Percentiles rank a stretch among this genome's conserved stretches.
phyloP scores from a whole-genome alignment of 192 early-diverging fungal genomes.

The Phlyctochytrium bullatum region DNA sequence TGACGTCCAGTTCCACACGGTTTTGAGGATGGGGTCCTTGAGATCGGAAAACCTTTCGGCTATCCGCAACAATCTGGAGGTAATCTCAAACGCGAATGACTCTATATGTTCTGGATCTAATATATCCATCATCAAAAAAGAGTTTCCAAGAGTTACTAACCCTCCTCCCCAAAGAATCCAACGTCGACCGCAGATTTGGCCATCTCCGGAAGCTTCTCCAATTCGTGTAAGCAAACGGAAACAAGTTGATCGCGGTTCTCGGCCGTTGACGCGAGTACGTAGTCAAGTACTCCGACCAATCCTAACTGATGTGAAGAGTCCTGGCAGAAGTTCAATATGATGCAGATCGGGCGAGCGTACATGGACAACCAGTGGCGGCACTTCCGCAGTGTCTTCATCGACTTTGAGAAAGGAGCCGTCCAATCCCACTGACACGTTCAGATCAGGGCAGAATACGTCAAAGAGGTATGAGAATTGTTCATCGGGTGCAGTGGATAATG shows the following conservation, averaged over 20 bases:
- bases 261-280: not conserved
- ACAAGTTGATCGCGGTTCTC: not conserved
- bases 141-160: too few species aligned
- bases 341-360: not conserved
- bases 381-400: too few species aligned
- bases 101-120: conserved; percentile 15
- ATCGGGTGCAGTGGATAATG: not conserved
- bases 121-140: too few species aligned
- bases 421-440: too few species aligned
- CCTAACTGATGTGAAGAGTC: conserved; percentile 4
- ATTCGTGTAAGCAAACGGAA: not conserved
- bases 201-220: conserved; percentile 1
- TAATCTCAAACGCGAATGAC: conserved; percentile 6
- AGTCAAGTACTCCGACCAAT: not conserved
- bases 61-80: conserved; percentile 8
- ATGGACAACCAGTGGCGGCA: not conserved
- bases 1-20: conserved; percentile 17
- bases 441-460: conserved; percentile 7
- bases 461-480: not conserved
- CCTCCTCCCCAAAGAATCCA: conserved; percentile 1
- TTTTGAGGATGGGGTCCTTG: conserved; percentile 2
- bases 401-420: too few species aligned
- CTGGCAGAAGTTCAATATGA: not conserved
- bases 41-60: conserved; percentile 2
- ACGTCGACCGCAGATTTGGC: not conserved